phyloP scores from a whole-genome alignment of 2,329 filamentous ascomycete species.

The Pseudonectria foliicola region DNA sequence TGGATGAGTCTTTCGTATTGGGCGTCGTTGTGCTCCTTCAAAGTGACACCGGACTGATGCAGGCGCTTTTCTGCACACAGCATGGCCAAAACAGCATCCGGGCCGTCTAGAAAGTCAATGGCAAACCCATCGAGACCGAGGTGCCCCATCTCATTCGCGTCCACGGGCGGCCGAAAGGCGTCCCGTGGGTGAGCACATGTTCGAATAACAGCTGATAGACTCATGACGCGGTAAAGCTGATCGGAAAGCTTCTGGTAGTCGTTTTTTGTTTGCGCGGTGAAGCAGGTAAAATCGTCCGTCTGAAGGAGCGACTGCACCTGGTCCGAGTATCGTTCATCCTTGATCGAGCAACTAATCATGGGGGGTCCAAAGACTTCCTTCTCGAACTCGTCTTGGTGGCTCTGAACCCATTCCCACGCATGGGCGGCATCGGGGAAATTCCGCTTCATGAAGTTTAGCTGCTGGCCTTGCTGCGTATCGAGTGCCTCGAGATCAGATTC shows the following conservation, averaged over 20 bases:
- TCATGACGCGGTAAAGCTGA: conserved; percentile 55
- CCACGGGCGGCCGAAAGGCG: conserved; percentile 48
- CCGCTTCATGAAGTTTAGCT: conserved; percentile 56
- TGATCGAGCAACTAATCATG: conserved; percentile 72
- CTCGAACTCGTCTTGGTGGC: conserved; percentile 62
- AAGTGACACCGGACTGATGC: conserved; percentile 59
- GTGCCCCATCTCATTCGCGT: conserved; percentile 43
- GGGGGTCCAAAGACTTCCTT: conserved; percentile 75
- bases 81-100: conserved; percentile 78
- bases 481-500: conserved; percentile 50
- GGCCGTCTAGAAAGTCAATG: conserved; percentile 71
- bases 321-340: conserved; percentile 58
- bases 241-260: conserved; percentile 70
- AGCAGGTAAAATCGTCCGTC: conserved; percentile 49
- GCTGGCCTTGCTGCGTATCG: conserved; percentile 68
- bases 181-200: conserved; percentile 49
- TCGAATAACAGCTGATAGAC: conserved; percentile 65
- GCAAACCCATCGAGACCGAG: conserved; percentile 75
- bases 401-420: conserved; percentile 77
- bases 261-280: conserved; percentile 68
- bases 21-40: conserved; percentile 55
- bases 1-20: conserved; percentile 61
- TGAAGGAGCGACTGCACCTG: conserved; percentile 46
- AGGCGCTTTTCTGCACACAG: conserved; percentile 68
- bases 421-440: conserved; percentile 55